Base-by-base conservation (phyloP, 2,329 filamentous ascomycete species). In the Claviceps humidiphila region DNA sequence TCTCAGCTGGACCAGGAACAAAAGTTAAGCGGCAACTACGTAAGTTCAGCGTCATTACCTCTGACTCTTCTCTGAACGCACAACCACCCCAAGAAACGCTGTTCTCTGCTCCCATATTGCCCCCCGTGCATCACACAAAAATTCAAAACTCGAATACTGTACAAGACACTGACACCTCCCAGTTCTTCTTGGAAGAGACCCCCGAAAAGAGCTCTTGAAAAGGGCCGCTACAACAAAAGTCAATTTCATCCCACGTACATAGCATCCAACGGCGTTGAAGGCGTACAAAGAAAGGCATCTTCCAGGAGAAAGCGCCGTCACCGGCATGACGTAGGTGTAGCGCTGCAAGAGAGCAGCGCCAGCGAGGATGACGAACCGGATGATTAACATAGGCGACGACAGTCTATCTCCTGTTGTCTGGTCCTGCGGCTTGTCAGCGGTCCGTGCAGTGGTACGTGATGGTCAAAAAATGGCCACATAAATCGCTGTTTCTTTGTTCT, bases 1-100 rank as follows among this genome's bases (percentile, higher is more conserved):
- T 93, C 87, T 66, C 93, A 98, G 75, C 80, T 97, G 60, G 93
- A 98, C 71, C 90, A 96, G 69, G 93, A 97, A 68, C 93, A 98
- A 78, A 98, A 98, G 78, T 62, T 89, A 63, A 73, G 72, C 58
- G 94, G 94, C 62, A 97, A 97, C 74, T 98, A 86, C 75, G 84
- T 88, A 76, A 76, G 83, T 80, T n/a, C 16, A 40, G 17, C 11
- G 13, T 34, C 38, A 26, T 5, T 13, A 2, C 41, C 16, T 16
- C n/a, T 51, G 24, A 45, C 37, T 43, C 13, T 24, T n/a, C 7
- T 41, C 39, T 34, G 30, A 34, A 9, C 9, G 30, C 9, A 34
- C 9, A 34, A 34, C n/a, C 9, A 3, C 30, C 14, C 14, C 50
- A 24, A 11, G 38, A 54, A 26, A 49, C 11, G 30, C 24, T 16